phyloP scores from a whole-genome alignment of 1,284 basidiomycete genomes.

The Phylloporus gajari region DNA sequence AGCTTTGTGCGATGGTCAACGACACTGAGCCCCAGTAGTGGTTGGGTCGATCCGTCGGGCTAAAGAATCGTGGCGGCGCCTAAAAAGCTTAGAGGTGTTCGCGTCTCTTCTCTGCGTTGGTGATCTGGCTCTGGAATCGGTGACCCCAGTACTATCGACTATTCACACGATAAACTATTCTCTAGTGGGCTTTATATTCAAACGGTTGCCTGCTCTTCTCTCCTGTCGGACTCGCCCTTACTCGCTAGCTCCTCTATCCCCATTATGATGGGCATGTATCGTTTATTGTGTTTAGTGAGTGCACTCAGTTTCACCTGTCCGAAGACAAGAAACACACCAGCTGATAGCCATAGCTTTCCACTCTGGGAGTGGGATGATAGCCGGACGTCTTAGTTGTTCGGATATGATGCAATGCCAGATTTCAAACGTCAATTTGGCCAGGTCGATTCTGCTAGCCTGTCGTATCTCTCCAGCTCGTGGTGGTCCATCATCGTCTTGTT shows the following conservation, averaged over 20 bases:
- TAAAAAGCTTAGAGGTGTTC: no score
- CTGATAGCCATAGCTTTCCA: background rate
- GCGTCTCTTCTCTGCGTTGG: no score
- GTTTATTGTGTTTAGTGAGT: constrained; percentile 64
- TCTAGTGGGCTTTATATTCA: no score
- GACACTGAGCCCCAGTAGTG: constrained; percentile 66
- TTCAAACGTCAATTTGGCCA: constrained; percentile 77
- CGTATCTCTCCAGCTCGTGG: constrained; percentile 65
- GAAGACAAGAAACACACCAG: constrained; percentile 34
- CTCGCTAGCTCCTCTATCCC: no score
- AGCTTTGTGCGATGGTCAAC: constrained; percentile 86
- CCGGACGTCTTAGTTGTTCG: constrained; percentile 52
- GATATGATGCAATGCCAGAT: constrained; percentile 74
- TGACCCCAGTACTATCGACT: no score
- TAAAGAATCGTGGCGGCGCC: background rate
- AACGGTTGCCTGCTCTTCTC: no score
- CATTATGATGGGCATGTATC: no score
- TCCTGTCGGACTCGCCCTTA: no score
- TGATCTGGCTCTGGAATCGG: no score
- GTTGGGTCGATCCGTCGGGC: constrained; percentile 4
- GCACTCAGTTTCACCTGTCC: background rate
- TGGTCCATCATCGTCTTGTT: constrained; percentile 83
- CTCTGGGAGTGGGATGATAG: background rate
- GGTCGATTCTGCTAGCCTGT: constrained; percentile 58
- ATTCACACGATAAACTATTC: no score